phyloP scores from a whole-genome alignment of 2,329 filamentous ascomycete genomes.

The Cordyceps farinosa region DNA sequence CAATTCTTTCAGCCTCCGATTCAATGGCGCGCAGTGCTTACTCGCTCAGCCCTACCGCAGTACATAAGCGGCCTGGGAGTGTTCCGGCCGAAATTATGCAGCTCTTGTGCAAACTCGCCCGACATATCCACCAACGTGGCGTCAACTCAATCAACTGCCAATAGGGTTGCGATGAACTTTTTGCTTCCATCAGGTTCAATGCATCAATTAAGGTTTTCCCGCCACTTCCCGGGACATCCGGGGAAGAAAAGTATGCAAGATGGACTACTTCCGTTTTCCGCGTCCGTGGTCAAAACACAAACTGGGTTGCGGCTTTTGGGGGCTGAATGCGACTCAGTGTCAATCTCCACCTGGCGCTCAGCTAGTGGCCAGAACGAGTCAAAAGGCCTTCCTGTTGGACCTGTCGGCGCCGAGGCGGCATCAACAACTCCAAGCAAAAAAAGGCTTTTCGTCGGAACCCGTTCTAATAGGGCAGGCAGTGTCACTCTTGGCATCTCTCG shows the following conservation, averaged over 20 bases:
- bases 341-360: neutral
- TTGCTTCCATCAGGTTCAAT: neutral
- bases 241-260: neutral
- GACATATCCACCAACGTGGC: neutral
- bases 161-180: neutral
- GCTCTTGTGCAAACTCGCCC: neutral
- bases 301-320: slow-evolving; percentile 1
- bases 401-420: slow-evolving; percentile 3
- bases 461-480: neutral
- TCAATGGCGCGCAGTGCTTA: neutral
- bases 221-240: neutral
- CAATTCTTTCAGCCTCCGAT: neutral
- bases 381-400: neutral
- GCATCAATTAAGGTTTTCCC: neutral
- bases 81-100: slow-evolving; percentile 3
- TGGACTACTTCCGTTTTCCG: neutral
- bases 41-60: slow-evolving; percentile 1
- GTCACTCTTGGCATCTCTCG: neutral
- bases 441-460: neutral
- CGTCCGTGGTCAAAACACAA: neutral
- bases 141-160: neutral
- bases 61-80: neutral
- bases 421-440: neutral
- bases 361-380: neutral
- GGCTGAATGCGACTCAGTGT: slow-evolving; percentile 10